These are phyloP conservation scores for Aegilops bicornis DNA, from an alignment of 176 grass and related monocot species.

Conservation along the genomic window DNA sequence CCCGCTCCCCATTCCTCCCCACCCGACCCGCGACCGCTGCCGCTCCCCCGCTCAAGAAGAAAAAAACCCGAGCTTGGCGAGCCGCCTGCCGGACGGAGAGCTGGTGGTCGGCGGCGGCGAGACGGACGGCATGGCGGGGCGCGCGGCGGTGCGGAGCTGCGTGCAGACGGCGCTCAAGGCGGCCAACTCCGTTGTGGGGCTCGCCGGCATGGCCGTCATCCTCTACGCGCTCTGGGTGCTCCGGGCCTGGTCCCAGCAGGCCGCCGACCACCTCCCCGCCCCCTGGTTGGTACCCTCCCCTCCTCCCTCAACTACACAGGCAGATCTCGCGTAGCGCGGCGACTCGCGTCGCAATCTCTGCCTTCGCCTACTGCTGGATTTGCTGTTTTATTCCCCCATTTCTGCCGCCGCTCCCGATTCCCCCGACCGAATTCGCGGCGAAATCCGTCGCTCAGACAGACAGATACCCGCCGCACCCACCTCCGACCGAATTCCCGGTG, in stretches of 20 bases:
- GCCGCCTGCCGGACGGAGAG: not conserved
- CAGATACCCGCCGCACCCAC: not conserved
- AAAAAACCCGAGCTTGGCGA: not conserved
- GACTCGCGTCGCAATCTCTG: not conserved
- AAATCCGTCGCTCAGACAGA: not conserved
- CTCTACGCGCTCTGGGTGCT: conserved; percentile 98
- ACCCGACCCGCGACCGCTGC: not conserved
- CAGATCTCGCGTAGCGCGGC: not conserved
- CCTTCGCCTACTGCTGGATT: not conserved
- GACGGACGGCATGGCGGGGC: conserved; percentile 34
- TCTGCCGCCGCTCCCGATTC: not conserved
- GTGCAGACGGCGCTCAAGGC: conserved; percentile 87
- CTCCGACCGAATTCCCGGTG: not conserved
- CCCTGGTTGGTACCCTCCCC: conserved; percentile 60
- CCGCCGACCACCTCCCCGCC: conserved; percentile 21
- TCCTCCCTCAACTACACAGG: not conserved
- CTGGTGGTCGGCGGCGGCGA: not conserved
- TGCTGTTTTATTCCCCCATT: not conserved
- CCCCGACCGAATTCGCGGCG: not conserved
- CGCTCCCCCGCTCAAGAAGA: too few species aligned
- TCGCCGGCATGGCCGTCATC: conserved; percentile 93
- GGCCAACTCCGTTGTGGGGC: conserved; percentile 75
- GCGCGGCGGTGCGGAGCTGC: conserved; percentile 56
- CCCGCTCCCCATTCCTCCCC: not conserved
- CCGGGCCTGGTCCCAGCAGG: conserved; percentile 61